phyloP scores from a whole-genome alignment of 106 monocot species.

The Dendrobium officinale region DNA sequence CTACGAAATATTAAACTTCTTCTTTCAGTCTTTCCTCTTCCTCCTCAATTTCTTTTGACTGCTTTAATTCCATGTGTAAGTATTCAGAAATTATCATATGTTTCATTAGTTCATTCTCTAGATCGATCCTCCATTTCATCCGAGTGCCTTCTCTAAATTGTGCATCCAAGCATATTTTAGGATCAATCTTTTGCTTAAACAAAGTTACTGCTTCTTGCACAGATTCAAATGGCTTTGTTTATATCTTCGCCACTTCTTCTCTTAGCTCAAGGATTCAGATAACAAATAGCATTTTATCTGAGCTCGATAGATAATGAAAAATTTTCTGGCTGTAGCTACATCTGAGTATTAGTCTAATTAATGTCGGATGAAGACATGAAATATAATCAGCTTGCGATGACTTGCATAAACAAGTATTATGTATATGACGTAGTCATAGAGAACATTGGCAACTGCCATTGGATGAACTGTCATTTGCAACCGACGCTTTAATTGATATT shows the following conservation, averaged over 20 bases:
- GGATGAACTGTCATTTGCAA: too few species aligned
- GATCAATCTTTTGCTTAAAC: slow-evolving; percentile 14
- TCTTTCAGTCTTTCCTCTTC: slow-evolving; percentile 10
- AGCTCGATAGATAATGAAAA: too few species aligned
- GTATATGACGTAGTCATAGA: too few species aligned
- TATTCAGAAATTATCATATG: slow-evolving; percentile 21
- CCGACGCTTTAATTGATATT: too few species aligned
- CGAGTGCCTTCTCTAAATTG: background rate
- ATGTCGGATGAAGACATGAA: too few species aligned
- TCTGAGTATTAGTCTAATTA: too few species aligned
- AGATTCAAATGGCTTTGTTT: slow-evolving; percentile 14
- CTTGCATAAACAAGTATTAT: too few species aligned
- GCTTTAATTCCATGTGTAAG: slow-evolving; percentile 24
- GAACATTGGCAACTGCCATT: too few species aligned
- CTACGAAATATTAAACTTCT: slow-evolving; percentile 8
- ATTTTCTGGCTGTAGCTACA: too few species aligned
- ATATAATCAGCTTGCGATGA: too few species aligned
- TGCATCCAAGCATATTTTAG: background rate
- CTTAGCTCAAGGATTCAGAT: background rate
- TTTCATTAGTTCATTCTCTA: slow-evolving; percentile 13
- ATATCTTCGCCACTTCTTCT: slow-evolving; percentile 14
- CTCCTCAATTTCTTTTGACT: slow-evolving; percentile 16
- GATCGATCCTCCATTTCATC: slow-evolving; percentile 1
- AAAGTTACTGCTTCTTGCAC: slow-evolving; percentile 16
- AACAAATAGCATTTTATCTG: background rate